Base-by-base conservation (phyloP, 441 rosid species). In the Omphalea diandra region DNA sequence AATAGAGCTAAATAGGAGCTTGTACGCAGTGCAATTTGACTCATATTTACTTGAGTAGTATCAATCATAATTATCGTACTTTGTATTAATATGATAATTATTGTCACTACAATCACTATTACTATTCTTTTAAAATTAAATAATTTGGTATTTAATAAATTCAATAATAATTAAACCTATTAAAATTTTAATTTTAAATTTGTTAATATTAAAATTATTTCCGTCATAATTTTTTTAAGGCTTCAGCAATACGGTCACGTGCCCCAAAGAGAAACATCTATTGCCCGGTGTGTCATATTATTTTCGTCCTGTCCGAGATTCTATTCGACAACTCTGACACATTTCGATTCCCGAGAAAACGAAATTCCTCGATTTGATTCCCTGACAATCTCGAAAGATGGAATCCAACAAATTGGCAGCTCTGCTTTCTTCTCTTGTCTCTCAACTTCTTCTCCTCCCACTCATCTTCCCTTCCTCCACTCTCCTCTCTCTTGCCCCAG, bases 371-470 rank as follows among this genome's bases (percentile, higher is more conserved):
- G 35, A 35, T 55, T n/a, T 29, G 59, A 27, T 54, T 27, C 59
- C n/a, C 65, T 52, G 65, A 73, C 67, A 77, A 50, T 41, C 61
- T 61, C 38, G 33, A 50, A 15, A 38, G 41, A 29, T 86, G 93
- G 86, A 83, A 79, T 75, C 88, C n/a, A 80, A 71, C 52, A 81
- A 85, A 76, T 44, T 88, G 80, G 81, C 91, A 15, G 86, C 84
- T 82, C 64, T 82, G 17, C 82, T 85, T 62, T 75, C 88, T 3
- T 75, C 85, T 50, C 72, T 86, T 35, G 68, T 83, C 62, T 79
- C 89, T 27, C 80, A 86, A 65, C 76, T 86, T 47, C 65, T 79
- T 33, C 68, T 79, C 8, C 73, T 82, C 1, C 72, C 81, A 62
- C 81, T 79, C 60, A 72, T 80, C 65, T 75, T 71, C 80, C 78